A percentile compares a stretch with the other conserved stretches of the same genome.
phyloP scores from a whole-genome alignment of 345 rosid species.

The Moricandia arvensis region DNA sequence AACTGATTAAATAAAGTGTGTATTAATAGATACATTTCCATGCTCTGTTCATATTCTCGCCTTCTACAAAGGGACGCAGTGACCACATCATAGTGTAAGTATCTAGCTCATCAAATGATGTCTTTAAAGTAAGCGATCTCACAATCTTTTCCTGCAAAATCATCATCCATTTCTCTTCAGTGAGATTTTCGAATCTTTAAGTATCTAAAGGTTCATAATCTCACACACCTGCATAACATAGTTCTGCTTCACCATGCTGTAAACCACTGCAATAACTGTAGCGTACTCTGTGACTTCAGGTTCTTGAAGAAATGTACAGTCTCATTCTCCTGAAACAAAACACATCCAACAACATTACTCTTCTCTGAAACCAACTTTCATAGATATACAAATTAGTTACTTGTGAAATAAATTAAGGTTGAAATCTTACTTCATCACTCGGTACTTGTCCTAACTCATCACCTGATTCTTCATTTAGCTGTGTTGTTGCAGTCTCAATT shows the following conservation, averaged over 20 bases:
- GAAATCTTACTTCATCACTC: conserved; percentile 44
- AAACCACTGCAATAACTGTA: conserved; percentile 55
- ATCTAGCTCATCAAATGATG: conserved; percentile 56
- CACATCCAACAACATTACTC: conserved; percentile 6
- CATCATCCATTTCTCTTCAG: too few species aligned
- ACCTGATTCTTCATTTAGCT: conserved; percentile 27
- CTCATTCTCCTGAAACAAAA: conserved; percentile 36
- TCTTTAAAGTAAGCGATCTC: conserved; percentile 54
- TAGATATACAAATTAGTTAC: neutral
- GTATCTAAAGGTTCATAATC: neutral
- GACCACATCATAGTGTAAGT: conserved; percentile 81
- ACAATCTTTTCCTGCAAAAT: conserved; percentile 66
- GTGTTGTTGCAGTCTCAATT: conserved; percentile 40
- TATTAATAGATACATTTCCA: conserved; percentile 53
- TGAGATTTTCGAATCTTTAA: too few species aligned
- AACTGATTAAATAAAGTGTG: neutral
- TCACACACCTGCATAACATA: conserved; percentile 66
- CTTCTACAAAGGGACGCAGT: conserved; percentile 67
- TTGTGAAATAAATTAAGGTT: neutral
- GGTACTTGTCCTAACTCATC: conserved; percentile 33
- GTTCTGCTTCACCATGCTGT: conserved; percentile 76
- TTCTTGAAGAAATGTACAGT: conserved; percentile 28
- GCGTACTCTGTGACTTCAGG: conserved; percentile 49
- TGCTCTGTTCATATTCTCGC: conserved; percentile 58
- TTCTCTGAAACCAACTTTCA: neutral